phyloP scores from a whole-genome alignment of 2,329 filamentous ascomycete genomes.

The Sporothrix brasiliensis region DNA sequence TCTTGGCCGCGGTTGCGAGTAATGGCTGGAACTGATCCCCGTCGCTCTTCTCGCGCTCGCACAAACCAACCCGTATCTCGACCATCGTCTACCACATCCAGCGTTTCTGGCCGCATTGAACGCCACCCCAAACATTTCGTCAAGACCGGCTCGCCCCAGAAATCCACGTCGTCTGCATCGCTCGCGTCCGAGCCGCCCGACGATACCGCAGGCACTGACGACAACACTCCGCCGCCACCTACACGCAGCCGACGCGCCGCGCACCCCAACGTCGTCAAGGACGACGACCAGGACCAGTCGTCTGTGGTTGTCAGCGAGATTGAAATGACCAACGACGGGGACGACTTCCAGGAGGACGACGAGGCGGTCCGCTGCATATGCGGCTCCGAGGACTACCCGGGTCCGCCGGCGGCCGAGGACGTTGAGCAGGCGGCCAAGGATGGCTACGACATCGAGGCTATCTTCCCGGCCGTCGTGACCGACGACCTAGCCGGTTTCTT shows the following conservation, averaged over 20 bases:
- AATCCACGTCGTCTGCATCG: slow-evolving; percentile 73
- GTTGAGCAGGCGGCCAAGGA: slow-evolving; percentile 57
- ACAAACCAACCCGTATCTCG: slow-evolving; percentile 74
- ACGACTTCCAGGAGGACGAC: slow-evolving; percentile 80
- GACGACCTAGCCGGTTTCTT: slow-evolving; percentile 94
- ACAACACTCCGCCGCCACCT: slow-evolving; percentile 73
- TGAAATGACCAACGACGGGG: slow-evolving; percentile 64
- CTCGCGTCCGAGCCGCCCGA: slow-evolving; percentile 70
- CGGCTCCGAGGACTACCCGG: slow-evolving; percentile 91
- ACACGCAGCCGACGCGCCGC: slow-evolving; percentile 58
- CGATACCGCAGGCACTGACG: slow-evolving; percentile 61
- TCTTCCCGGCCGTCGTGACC: slow-evolving; percentile 64
- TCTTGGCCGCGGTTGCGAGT: slow-evolving; percentile 45
- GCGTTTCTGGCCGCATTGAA: slow-evolving; percentile 72
- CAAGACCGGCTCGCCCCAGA: slow-evolving; percentile 72
- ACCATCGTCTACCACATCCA: slow-evolving; percentile 76
- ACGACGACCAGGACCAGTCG: slow-evolving; percentile 59
- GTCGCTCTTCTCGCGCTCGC: slow-evolving; percentile 90
- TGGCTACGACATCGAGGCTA: slow-evolving; percentile 59
- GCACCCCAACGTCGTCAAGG: slow-evolving; percentile 38
- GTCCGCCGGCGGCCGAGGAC: slow-evolving; percentile 66
- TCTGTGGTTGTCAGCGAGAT: slow-evolving; percentile 47
- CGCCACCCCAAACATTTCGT: slow-evolving; percentile 71
- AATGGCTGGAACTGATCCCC: slow-evolving; percentile 69
- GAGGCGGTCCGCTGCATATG: slow-evolving; percentile 96